Evolutionary conservation across 1,284 basidiomycete species (phyloP), one percentile per base, ranked within the genome.

Genomic region (Ceratobasidium sp.): DNA sequence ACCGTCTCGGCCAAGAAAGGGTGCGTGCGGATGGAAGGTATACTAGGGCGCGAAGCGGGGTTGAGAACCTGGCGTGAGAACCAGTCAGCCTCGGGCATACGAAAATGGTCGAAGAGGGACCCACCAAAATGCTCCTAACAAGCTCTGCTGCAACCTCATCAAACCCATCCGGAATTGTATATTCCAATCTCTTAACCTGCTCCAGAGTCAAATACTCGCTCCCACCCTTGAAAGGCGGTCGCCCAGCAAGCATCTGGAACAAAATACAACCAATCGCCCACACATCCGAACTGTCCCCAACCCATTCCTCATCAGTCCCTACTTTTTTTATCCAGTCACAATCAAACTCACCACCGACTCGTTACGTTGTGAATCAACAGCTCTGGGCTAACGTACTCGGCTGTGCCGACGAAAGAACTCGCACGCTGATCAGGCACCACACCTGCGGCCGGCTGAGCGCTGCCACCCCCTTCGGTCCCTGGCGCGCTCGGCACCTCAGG

Each of bases 211-310:
- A 90, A 81, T 97, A 96, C 77, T 97, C 94, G 0, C 93, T 93
- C 15, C 96, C 88, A 44, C 93, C 93, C 79, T 94, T 91, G 86
- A 99, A 99, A 2, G 97, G 95, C 78, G 97, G 96, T 77, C 90
- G 91, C 55, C 97, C 97, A 79, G 96, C 94, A 51, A 99, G 94
- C 93, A 99, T 97, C 85, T 99, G 97, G 86, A 94, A 99, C 49
- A 99, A 86, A 76, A 99, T 95, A 85, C 97, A 99, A 0, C 97
- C 98, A 20, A 99, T 88, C 20, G 97, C 95, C 98, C 98, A 99
- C n/a, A 98, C 90, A 85, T 99, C 97, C 66, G 95, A 95, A 78
- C 96, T 96, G 73, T 83, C 83, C 84, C 61, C 83, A 84, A n/a
- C n/a, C n/a, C n/a, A n/a, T n/a, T 80, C 83, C 79, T 64, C 60